Conservation (phyloP, 164 flowering plant species). For the Stephania yunnanensis region DNA sequence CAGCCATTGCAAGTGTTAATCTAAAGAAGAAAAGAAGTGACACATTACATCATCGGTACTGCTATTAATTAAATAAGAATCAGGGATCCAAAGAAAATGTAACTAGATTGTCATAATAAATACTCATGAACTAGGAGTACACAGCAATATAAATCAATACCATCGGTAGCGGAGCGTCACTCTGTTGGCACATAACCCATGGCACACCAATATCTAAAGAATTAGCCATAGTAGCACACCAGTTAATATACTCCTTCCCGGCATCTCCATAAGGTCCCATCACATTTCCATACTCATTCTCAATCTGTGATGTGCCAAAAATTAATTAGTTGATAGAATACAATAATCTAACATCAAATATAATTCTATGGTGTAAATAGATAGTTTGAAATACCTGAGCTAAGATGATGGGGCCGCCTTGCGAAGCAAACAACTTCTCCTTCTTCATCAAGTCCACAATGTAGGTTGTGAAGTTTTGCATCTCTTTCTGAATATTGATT, state of each 20-base stretch:
- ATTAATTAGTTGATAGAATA: neutral
- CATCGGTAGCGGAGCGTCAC: constrained; percentile 3
- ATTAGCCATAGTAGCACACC: neutral
- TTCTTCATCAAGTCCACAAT: constrained; percentile 26
- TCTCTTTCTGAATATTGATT: constrained; percentile 11
- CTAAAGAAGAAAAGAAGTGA: neutral
- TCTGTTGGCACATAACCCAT: constrained; percentile 7
- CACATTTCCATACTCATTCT: neutral
- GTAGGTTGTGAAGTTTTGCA: constrained; percentile 28
- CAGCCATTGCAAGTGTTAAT: constrained; percentile 2
- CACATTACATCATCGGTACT: neutral
- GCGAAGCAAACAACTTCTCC: constrained; percentile 33
- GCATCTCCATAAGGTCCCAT: neutral
- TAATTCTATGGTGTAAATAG: neutral
- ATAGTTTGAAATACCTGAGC: constrained; percentile 22
- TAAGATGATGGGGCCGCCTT: constrained; percentile 38
- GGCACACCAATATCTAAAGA: neutral
- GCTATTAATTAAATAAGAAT: neutral
- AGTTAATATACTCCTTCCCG: neutral
- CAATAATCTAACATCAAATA: neutral
- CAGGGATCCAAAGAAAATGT: neutral
- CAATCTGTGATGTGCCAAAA: neutral
- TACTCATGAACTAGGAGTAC: no score
- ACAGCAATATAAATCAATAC: neutral
- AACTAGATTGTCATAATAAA: neutral